Percentiles rank a stretch among this genome's conserved stretches.
phyloP scores from a whole-genome alignment of 441 rosid genomes.

The Isatis lusitanica region DNA sequence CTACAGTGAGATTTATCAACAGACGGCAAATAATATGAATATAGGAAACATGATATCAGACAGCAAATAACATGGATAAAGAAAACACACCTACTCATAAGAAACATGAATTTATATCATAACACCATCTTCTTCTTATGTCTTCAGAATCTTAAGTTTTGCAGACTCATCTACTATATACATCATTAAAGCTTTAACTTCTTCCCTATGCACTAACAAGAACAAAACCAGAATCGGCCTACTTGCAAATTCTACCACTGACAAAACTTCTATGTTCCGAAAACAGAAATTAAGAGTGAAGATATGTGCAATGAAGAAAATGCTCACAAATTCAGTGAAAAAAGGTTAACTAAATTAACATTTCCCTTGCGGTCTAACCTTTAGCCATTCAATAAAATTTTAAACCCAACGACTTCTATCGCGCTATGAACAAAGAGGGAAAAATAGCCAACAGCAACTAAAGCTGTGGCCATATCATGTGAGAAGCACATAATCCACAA shows the following conservation, averaged over 20 bases:
- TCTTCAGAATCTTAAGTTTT: background rate
- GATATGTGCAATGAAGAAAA: background rate
- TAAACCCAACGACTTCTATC: background rate
- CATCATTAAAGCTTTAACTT: background rate
- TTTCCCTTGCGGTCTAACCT: background rate
- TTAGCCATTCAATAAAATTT: background rate
- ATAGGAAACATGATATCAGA: background rate
- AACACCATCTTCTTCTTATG: background rate
- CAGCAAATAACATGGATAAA: background rate
- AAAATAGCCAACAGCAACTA: background rate
- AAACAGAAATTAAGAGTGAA: background rate
- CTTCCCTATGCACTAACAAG: background rate
- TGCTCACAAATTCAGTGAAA: background rate
- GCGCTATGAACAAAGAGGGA: background rate
- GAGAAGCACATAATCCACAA: background rate
- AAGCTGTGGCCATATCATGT: constrained; percentile 3
- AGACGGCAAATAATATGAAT: background rate
- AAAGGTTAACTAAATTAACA: background rate
- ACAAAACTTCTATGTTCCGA: background rate
- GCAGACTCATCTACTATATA: background rate
- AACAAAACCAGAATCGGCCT: background rate
- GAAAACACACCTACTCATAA: background rate
- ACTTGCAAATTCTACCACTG: background rate
- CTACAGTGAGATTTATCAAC: background rate
- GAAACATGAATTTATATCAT: background rate